Base-by-base conservation (phyloP, 306 rosid genomes). In the Rosa multiflora region DNA sequence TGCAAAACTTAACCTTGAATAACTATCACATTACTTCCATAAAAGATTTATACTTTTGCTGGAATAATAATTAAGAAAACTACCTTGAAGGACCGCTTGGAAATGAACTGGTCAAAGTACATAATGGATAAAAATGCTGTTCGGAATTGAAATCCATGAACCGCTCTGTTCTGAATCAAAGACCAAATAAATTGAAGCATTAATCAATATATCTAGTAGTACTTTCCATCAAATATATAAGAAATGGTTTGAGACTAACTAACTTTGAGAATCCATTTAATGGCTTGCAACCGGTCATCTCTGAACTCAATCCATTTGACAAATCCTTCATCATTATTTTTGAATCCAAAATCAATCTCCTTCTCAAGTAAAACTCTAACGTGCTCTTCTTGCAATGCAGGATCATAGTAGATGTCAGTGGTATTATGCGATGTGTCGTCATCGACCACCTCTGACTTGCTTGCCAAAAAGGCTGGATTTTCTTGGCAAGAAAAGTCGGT, bases 41-140 rank as follows among this genome's bases (percentile, higher is more conserved):
- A 9, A 20, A 55, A 55, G 23, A 55, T 55, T 17, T 55, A 18
- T 20, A 55, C 61, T 55, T 55, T 0, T 55, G 10, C 59, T 18
- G 59, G 59, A 53, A 52, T 20, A 20, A 0, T 11, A 18, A 53
- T 20, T 55, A 20, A n/a, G 29, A n/a, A 56, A 56, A 56, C 29
- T 2, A 59, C 66, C 66, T 67, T 67, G 49, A 40, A 40, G 72
- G 72, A 37, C 5, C 49, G 7, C 13, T 67, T 67, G 26, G 72
- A 39, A 40, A 40, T 43, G 29, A 39, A 39, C 10, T 6, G 29
- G 17, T 67, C 72, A 37, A 92, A 87, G 86, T 89, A 95, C 43
- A 90, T 83, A 67, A 92, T 83, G 20, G 97, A 91, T 77, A 95
- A 74, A 86, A 92, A 95, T 75, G 93, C 95, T 11, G 99, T 95